A percentile compares a stretch with the other conserved stretches of the same genome.
Evolutionary conservation across 306 rosid genomes (phyloP).

Genomic region (Castanea sativa): DNA sequence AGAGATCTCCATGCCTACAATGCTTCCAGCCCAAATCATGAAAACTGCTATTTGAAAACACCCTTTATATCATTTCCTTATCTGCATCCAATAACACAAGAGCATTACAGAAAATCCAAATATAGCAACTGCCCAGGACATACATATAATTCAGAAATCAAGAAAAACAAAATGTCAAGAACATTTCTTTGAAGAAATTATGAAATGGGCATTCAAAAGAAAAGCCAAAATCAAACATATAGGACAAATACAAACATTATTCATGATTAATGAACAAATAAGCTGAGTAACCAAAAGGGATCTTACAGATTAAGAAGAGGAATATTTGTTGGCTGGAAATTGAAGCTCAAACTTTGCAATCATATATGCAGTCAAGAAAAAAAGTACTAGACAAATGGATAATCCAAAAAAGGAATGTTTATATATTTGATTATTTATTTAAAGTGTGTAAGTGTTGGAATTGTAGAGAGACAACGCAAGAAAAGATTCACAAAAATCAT

Average conservation of each 20-base stretch:
- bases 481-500: constrained; percentile 16
- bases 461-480: constrained; percentile 12
- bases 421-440: background rate
- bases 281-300: constrained; percentile 1
- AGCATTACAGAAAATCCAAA: constrained; percentile 18
- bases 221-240: background rate
- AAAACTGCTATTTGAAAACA: constrained; percentile 40
- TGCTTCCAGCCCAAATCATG: constrained; percentile 31
- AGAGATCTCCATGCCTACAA: constrained; percentile 51
- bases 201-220: too few relatives aligned
- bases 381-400: constrained; percentile 8
- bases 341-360: background rate
- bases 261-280: constrained; percentile 3
- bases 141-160: too few relatives aligned
- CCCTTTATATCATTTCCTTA: constrained; percentile 33
- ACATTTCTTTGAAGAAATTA: background rate
- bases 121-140: background rate
- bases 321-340: background rate
- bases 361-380: constrained; percentile 9
- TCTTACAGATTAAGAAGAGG: background rate
- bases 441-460: constrained; percentile 9
- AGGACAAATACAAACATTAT: background rate
- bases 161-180: too few relatives aligned
- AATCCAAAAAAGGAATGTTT: background rate
- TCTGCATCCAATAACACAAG: constrained; percentile 22